Percentiles rank a stretch among this genome's conserved stretches.
Evolutionary conservation across 2,329 filamentous ascomycete species (phyloP).

Genomic region (Pyrenophora seminiperda): DNA sequence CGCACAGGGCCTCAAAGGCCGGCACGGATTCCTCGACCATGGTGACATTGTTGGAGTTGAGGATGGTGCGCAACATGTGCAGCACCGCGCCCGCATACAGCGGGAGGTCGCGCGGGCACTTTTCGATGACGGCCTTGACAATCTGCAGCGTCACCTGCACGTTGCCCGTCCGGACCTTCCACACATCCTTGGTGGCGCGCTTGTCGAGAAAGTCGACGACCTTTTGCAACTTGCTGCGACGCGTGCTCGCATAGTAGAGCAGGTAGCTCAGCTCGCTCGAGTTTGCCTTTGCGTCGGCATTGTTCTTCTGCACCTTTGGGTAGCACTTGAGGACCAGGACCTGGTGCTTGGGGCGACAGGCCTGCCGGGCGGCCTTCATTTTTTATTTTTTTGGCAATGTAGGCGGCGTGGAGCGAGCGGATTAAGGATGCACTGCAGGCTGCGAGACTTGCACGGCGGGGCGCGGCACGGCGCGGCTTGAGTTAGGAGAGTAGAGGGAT

Average conservation of each 20-base stretch:
- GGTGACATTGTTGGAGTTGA: constrained; percentile 84
- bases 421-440: not conserved
- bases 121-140: constrained; percentile 87
- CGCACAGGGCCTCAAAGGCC: constrained; percentile 87
- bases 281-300: constrained; percentile 90
- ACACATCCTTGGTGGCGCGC: constrained; percentile 89
- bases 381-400: no score
- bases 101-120: constrained; percentile 85
- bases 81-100: constrained; percentile 86
- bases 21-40: constrained; percentile 90
- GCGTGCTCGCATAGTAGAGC: constrained; percentile 93
- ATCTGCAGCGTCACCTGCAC: constrained; percentile 96
- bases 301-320: constrained; percentile 84
- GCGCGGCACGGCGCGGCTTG: not conserved
- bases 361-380: constrained; percentile 65
- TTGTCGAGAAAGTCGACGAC: constrained; percentile 94
- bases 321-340: constrained; percentile 96
- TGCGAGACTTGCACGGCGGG: constrained; percentile 5
- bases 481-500: constrained; percentile 2
- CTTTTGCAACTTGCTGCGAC: constrained; percentile 93
- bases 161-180: constrained; percentile 85
- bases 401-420: constrained; percentile 9
- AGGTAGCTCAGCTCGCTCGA: constrained; percentile 96
- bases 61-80: constrained; percentile 79
- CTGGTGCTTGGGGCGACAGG: constrained; percentile 90